These are phyloP conservation scores for Aspergillus ruber DNA, from an alignment of 2,329 filamentous ascomycete genomes.

Conservation along the genomic window DNA sequence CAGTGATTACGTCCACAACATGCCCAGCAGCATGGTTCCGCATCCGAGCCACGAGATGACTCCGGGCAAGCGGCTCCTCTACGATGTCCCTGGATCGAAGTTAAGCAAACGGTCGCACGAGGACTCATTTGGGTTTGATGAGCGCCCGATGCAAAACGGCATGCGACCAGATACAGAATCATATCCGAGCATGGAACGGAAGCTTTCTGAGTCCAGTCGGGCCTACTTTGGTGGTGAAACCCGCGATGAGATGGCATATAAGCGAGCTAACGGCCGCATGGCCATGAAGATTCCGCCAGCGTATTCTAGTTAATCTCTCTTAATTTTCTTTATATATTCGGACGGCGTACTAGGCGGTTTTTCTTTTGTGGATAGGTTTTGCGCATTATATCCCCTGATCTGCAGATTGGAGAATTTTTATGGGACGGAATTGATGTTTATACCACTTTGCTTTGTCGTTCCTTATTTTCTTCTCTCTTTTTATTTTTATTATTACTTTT, in stretches of 20 bases:
- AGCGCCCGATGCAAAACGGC: constrained; percentile 38
- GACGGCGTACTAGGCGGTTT: constrained; percentile 15
- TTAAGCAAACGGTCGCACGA: constrained; percentile 31
- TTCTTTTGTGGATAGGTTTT: constrained; percentile 6
- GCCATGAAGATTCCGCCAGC: constrained; percentile 25
- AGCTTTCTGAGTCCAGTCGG: constrained; percentile 20
- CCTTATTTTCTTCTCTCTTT: constrained; percentile 4
- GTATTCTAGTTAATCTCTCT: constrained; percentile 4
- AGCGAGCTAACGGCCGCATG: constrained; percentile 31
- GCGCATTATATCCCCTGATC: constrained; percentile 1
- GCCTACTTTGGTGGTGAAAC: constrained; percentile 18
- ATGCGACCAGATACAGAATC: constrained; percentile 34
- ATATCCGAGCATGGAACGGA: constrained; percentile 17
- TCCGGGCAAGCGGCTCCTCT: constrained; percentile 22
- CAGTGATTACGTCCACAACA: constrained; percentile 13
- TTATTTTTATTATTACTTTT: not conserved
- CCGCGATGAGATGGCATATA: constrained; percentile 27
- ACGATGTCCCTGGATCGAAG: constrained; percentile 20
- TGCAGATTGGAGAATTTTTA: constrained; percentile 4
- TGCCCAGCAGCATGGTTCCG: constrained; percentile 16
- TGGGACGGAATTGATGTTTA: constrained; percentile 11
- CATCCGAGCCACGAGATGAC: constrained; percentile 18
- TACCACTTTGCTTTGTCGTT: constrained; percentile 8
- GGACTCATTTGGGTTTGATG: constrained; percentile 34
- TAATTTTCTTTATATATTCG: constrained; percentile 2